A percentile compares a stretch with the other conserved stretches of the same genome.
Conservation (phyloP, 2,329 filamentous ascomycete species). For the Colletotrichum lentis region DNA sequence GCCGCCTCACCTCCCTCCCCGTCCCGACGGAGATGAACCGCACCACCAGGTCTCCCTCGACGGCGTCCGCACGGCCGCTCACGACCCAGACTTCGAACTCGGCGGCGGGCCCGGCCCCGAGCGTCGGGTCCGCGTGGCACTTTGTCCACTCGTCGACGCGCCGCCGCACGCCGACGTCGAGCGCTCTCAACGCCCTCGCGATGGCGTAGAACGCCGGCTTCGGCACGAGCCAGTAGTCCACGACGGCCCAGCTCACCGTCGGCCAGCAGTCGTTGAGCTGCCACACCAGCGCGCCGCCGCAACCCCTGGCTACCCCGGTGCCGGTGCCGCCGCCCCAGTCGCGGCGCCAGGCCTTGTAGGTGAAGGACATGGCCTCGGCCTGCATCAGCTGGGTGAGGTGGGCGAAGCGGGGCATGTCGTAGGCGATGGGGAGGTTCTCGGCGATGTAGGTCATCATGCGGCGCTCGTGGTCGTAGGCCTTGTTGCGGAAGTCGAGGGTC, state of each 20-base stretch:
- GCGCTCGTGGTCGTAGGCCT: constrained; percentile 79
- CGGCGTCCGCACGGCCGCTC: constrained; percentile 44
- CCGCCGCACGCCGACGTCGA: constrained; percentile 65
- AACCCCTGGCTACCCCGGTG: constrained; percentile 63
- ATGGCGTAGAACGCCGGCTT: constrained; percentile 39
- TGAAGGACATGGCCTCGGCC: constrained; percentile 60
- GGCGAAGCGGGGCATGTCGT: constrained; percentile 76
- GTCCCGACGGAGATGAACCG: constrained; percentile 54
- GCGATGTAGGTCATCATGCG: constrained; percentile 77
- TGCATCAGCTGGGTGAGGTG: constrained; percentile 69
- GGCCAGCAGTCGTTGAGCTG: constrained; percentile 78
- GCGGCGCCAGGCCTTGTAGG: constrained; percentile 66
- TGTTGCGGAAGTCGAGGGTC: constrained; percentile 83
- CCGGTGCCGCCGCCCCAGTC: constrained; percentile 59
- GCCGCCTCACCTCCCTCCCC: constrained; percentile 47
- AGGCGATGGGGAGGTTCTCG: constrained; percentile 70
- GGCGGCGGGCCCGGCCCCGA: constrained; percentile 46
- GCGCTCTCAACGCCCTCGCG: constrained; percentile 66
- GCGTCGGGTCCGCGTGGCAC: constrained; percentile 53
- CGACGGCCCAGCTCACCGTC: constrained; percentile 70
- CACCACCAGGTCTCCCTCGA: constrained; percentile 45
- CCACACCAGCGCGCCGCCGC: constrained; percentile 72
- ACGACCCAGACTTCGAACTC: constrained; percentile 57
- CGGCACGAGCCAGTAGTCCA: constrained; percentile 44
- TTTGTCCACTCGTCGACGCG: constrained; percentile 55